These are phyloP conservation scores for Podila epigama DNA, from an alignment of 192 early-diverging fungal genomes.

Conservation along the genomic window DNA sequence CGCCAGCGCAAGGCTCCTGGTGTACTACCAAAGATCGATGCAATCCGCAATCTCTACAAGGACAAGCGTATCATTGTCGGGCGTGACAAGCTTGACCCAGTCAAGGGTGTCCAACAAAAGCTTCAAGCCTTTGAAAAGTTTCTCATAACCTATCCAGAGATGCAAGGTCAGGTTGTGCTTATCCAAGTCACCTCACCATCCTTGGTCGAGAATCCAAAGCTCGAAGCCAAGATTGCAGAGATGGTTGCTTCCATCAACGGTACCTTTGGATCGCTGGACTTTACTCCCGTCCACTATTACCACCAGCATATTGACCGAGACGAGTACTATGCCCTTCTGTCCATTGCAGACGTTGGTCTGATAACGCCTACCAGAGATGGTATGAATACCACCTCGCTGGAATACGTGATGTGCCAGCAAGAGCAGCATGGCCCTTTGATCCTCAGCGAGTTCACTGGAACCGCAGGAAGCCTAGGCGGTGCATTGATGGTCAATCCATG, in stretches of 20 bases:
- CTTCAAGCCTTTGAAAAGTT: constrained; percentile 95
- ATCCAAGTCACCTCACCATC: constrained; percentile 96
- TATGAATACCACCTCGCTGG: constrained; percentile 97
- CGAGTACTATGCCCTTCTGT: constrained; percentile 94
- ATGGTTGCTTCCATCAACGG: constrained; percentile 94
- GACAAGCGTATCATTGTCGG: constrained; percentile 95
- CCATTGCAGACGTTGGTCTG: constrained; percentile 91
- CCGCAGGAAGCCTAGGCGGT: constrained; percentile 79
- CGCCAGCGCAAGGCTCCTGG: constrained; percentile 63
- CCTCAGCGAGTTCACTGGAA: constrained; percentile 96
- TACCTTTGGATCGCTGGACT: constrained; percentile 93
- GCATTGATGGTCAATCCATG: constrained; percentile 91
- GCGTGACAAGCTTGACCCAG: constrained; percentile 94
- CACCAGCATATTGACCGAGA: constrained; percentile 92
- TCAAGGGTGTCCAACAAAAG: constrained; percentile 95
- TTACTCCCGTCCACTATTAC: constrained; percentile 92
- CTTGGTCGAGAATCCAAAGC: constrained; percentile 66
- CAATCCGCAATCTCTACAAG: constrained; percentile 82
- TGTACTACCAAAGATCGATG: constrained; percentile 81
- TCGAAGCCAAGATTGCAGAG: constrained; percentile 90
- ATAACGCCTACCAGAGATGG: constrained; percentile 95
- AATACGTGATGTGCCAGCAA: constrained; percentile 92
- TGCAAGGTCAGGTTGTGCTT: constrained; percentile 81
- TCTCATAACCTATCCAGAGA: constrained; percentile 88
- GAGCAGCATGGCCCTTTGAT: constrained; percentile 88